Base-by-base conservation (phyloP, 306 rosid genomes). In the Herpetospermum pedunculosum region DNA sequence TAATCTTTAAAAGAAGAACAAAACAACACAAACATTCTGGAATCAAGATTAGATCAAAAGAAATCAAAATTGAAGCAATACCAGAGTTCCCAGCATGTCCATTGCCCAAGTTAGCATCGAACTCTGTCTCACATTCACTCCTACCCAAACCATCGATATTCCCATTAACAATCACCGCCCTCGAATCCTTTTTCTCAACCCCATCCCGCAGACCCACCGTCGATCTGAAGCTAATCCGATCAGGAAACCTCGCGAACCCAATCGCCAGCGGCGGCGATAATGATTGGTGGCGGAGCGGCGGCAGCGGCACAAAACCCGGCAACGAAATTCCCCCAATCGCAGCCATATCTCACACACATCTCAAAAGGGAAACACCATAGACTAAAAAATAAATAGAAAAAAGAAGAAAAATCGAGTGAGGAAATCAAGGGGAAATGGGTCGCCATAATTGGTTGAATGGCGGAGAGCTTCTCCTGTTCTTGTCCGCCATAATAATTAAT, bases 101-200 rank as follows among this genome's bases (percentile, higher is more conserved):
- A 77, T 87, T 85, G 16, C 41, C 74, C 68, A 79, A 73, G 8
- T 40, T 34, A 50, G 65, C 74, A 37, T 80, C 50, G 50, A 77
- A 38, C 28, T 74, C 73, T 25, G 47, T 25, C 11, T 38, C 57
- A 9, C 69, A 60, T 18, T 60, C 69, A 16, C 29, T 72, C 63
- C 65, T 76, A 3, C 72, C 71, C 35, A 72, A 70, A 49, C 68
- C 77, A 57, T 52, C 84, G 3, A 78, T 73, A 50, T 72, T 57
- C 29, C 57, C 82, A 35, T 72, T 76, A 46, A 83, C 64, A 35
- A 67, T 83, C 48, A 63, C 81, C 21, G 58, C 73, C 55, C 58
- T 74, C 47, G 84, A 81, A n/a, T 81, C 83, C 65, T 81, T 89
- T 46, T 87, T 85, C 71, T 32, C 69, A 16, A 83, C 87, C 73